Evolutionary conservation across 2,329 filamentous ascomycete species (phyloP).

Genomic region (Penicillium expansum): DNA sequence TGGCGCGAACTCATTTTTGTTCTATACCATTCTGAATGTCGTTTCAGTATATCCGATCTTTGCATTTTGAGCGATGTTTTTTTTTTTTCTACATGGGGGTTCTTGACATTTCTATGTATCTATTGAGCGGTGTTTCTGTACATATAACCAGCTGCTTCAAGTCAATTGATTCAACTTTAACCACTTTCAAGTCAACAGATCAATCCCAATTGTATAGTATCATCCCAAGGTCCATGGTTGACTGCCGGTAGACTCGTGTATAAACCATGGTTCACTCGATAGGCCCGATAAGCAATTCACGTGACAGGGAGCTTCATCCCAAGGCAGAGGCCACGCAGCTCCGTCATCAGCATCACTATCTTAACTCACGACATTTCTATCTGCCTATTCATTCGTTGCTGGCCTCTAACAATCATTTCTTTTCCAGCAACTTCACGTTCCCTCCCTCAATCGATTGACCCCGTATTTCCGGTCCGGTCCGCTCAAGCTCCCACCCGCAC

Average conservation of each 20-base stretch:
- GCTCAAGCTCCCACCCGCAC: constrained; percentile 8
- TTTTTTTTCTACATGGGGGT: background rate
- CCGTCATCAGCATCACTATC: constrained; percentile 8
- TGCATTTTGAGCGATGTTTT: background rate
- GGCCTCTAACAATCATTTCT: background rate
- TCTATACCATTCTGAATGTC: background rate
- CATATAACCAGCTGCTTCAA: constrained; percentile 8
- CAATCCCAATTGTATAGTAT: background rate
- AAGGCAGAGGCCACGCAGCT: constrained; percentile 30
- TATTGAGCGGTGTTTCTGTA: constrained; percentile 14
- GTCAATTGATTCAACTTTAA: background rate
- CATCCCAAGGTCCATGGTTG: constrained; percentile 2
- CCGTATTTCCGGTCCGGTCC: constrained; percentile 16
- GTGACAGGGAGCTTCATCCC: constrained; percentile 29
- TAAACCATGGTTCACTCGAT: constrained; percentile 5
- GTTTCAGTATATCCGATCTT: constrained; percentile 1
- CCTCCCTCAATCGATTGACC: constrained; percentile 1
- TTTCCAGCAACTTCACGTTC: background rate
- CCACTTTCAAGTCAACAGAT: background rate
- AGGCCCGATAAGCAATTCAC: constrained; percentile 27
- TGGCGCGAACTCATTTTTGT: constrained; percentile 2
- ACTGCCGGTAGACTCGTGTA: background rate
- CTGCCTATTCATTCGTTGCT: background rate
- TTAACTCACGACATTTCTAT: background rate
- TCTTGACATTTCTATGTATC: constrained; percentile 7